Percentiles rank a stretch among this genome's conserved stretches.
phyloP scores from a whole-genome alignment of 2,329 filamentous ascomycete genomes.

The Arthrocladium fulminans region DNA sequence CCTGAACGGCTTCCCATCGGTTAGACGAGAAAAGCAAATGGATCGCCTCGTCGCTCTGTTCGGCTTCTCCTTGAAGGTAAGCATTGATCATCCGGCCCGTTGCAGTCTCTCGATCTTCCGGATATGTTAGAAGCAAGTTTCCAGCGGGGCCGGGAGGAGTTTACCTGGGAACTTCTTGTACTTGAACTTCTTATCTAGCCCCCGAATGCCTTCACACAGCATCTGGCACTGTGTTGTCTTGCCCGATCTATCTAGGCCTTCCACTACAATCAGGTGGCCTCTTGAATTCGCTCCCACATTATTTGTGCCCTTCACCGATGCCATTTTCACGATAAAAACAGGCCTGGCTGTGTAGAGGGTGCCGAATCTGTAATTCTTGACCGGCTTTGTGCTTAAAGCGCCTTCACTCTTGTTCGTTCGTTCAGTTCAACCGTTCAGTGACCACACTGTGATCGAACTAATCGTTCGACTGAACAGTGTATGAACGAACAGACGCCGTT shows the following conservation, averaged over 20 bases:
- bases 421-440: too few species aligned
- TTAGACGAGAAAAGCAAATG: conserved; percentile 88
- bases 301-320: background rate
- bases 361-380: too few species aligned
- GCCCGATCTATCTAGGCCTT: conserved; percentile 81
- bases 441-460: too few species aligned
- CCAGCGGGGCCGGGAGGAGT: background rate
- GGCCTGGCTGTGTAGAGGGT: too few species aligned
- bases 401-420: too few species aligned
- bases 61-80: conserved; percentile 63
- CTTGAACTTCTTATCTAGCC: conserved; percentile 44
- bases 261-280: conserved; percentile 72
- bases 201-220: conserved; percentile 48
- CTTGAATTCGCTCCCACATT: conserved; percentile 5
- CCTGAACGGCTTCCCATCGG: conserved; percentile 61
- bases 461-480: too few species aligned
- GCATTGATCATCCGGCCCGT: conserved; percentile 80
- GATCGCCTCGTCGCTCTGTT: conserved; percentile 79
- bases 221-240: conserved; percentile 83
- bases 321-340: background rate
- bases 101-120: conserved; percentile 65
- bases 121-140: background rate
- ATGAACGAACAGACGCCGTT: too few species aligned
- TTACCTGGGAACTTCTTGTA: conserved; percentile 60
- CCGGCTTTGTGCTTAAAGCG: too few species aligned